phyloP scores from a whole-genome alignment of 2,329 filamentous ascomycete genomes.

The Monilinia vaccinii-corymbosi region DNA sequence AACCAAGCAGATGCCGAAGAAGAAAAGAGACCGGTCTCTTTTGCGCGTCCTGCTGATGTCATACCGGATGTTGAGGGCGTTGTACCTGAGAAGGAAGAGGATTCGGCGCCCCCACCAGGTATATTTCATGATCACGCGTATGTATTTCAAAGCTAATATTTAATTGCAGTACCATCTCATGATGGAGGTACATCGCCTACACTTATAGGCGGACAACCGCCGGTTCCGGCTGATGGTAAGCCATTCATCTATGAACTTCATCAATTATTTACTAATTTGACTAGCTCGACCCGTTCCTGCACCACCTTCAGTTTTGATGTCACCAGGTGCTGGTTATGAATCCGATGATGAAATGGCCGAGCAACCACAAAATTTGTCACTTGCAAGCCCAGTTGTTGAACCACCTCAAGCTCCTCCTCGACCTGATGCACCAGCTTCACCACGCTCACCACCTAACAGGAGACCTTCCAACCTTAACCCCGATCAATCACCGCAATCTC shows the following conservation, averaged over 20 bases:
- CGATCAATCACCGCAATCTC: constrained; percentile 29
- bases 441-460: constrained; percentile 35
- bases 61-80: constrained; percentile 47
- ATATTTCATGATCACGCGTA: background rate
- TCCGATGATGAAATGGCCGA: constrained; percentile 80
- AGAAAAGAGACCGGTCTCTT: constrained; percentile 39
- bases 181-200: constrained; percentile 27
- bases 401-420: constrained; percentile 39
- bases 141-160: constrained; percentile 6
- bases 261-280: constrained; percentile 22
- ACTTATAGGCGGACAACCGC: constrained; percentile 36
- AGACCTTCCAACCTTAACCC: constrained; percentile 31
- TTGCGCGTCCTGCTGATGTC: constrained; percentile 36
- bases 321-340: constrained; percentile 69
- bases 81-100: constrained; percentile 27
- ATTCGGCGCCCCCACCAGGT: constrained; percentile 31
- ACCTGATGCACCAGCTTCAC: constrained; percentile 32
- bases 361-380: constrained; percentile 36
- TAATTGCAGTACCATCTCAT: constrained; percentile 23
- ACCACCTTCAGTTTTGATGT: constrained; percentile 45
- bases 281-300: constrained; percentile 55
- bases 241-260: constrained; percentile 16
- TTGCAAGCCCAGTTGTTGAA: constrained; percentile 31
- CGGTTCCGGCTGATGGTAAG: constrained; percentile 54
- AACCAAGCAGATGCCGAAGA: constrained; percentile 30